Percentiles rank a stretch among this genome's conserved stretches.
Conservation (phyloP, 257 asterid species). For the Nicotiana attenuata region DNA sequence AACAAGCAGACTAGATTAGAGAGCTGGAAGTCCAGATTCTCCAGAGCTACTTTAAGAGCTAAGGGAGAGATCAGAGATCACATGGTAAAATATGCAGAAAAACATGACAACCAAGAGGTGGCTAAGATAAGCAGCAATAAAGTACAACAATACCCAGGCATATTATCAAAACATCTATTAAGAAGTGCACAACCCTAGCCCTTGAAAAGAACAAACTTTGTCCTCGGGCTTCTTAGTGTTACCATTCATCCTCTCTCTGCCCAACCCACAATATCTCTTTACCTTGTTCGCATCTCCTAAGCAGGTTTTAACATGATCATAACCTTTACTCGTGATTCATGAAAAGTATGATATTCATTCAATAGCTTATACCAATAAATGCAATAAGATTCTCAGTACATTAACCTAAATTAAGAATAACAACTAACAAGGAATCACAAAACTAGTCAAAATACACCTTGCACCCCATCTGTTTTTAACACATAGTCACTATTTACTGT, state of each 20-base stretch:
- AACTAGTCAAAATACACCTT: neutral
- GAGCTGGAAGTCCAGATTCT: no score
- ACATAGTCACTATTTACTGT: neutral
- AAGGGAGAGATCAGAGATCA: no score
- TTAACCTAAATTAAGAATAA: neutral
- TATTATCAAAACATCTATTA: no score
- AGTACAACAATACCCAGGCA: neutral
- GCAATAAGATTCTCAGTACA: neutral
- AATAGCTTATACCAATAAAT: no score
- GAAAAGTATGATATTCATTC: neutral
- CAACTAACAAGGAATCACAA: neutral
- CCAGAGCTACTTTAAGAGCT: no score
- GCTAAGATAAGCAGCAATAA: neutral
- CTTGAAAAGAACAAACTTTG: no score
- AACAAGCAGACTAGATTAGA: no score
- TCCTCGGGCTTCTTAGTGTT: no score
- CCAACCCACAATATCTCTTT: neutral
- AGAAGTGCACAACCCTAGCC: no score
- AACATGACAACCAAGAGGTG: neutral
- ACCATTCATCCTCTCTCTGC: neutral
- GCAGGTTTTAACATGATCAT: neutral
- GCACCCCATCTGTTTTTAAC: neutral
- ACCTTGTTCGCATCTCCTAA: neutral
- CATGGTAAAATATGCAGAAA: neutral
- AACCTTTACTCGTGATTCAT: no score